Base-by-base conservation (phyloP, 352 stramenopile species). In the Phytophthora cactorum region DNA sequence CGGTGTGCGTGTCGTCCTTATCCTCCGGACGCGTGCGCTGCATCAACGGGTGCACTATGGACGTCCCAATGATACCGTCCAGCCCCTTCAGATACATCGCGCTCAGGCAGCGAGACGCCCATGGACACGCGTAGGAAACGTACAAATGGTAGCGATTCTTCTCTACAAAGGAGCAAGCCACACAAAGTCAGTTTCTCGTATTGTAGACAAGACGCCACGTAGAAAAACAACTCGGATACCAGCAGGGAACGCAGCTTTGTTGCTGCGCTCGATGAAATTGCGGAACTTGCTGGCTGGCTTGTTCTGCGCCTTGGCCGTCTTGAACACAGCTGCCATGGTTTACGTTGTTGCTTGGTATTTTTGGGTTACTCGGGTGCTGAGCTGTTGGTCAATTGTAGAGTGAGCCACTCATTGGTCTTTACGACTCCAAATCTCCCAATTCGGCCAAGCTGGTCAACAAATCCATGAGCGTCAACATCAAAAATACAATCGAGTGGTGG, bases 81-180 rank as follows among this genome's bases (percentile, higher is more conserved):
- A 99, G 73, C 9, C 94, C 93, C 66, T 98, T 98, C 27, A 98
- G 57, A 5, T 87, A 78, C 57, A 91, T 72, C 11, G 91, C 71
- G 14, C 89, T 79, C 12, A 95, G 54, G n/a, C 77, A 85, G 15
- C 73, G 76, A 27, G 59, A 72, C n/a, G 73, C 70, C 73, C 66
- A 81, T 12, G 96, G 96, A 76, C 94, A 98, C n/a, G 93, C 94
- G 44, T 92, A 83, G 27, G 88, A 92, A 7, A 98, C 78, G 75
- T 97, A 97, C 14, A 98, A 70, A 74, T 98, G 91, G 69, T 98
- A 82, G 5, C 72, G 62, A 32, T 70, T 43, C 36, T 79, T 75
- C 38, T 77, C 70, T 77, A 39, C 17, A 22, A 22, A 22, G 17
- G 17, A 22, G 17, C 17, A 22, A 22, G 17, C 17, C 17, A 22